Evolutionary conservation across 108 stramenopile genomes (phyloP), one percentile per base, ranked within the genome.

Genomic region (Cyclotella atomus): DNA sequence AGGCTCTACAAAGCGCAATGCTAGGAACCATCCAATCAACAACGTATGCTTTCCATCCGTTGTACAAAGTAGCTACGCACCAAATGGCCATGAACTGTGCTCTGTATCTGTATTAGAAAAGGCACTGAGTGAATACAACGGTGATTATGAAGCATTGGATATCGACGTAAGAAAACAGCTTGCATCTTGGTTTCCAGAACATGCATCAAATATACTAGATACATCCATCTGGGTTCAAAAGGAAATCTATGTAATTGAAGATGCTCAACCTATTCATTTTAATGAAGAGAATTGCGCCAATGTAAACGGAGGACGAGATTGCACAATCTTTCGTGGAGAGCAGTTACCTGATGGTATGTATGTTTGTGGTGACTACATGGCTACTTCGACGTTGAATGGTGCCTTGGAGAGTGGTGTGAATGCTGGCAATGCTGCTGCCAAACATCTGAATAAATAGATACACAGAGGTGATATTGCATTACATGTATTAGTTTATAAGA

Each of bases 341-440:
- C 33, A 65, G 27, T 61, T 96, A n/a, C 91, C 92, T 4, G 24
- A 23, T 9, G 91, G 91, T 14, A 29, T 96, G 20, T 83, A 87
- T 46, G 84, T 96, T 20, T 87, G 87, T 53, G 95, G 95, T 14
- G 95, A 96, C 81, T 87, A 96, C 77, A 88, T 92, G 88, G 87
- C 92, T 0, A 93, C 95, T 9, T 83, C 95, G 30, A 88, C 95
- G n/a, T 75, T 96, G 7, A 96, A 96, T 52, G 95, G 95, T 4
- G 95, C 95, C 7, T 49, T 93, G 16, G 92, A 93, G 73, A 89
- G 88, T 49, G 95, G 91, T n/a, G 73, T 82, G 8, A 76, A 72
- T 65, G 91, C 92, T 43, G 94, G 89, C 14, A 61, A 45, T 27
- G 85, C 79, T 24, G 89, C 85, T 9, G 84, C 77, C 14, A 1